Conservation (phyloP, 257 asterid genomes). For the Avicennia marina region DNA sequence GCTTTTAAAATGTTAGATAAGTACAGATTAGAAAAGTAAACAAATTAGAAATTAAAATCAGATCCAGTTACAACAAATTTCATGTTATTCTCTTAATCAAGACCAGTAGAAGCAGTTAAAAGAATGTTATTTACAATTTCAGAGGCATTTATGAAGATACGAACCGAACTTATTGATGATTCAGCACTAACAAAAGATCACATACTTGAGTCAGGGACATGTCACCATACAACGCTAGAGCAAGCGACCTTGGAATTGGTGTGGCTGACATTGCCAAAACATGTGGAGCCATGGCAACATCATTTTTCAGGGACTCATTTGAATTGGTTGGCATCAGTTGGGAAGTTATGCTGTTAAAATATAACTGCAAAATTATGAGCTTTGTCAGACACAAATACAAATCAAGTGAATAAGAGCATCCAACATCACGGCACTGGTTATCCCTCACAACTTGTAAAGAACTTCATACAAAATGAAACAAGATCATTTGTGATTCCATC, state of each 20-base stretch:
- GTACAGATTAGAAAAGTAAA: neutral
- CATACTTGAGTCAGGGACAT: constrained; percentile 94
- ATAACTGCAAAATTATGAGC: constrained; percentile 55
- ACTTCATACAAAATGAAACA: constrained; percentile 4
- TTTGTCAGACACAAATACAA: constrained; percentile 3
- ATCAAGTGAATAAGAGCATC: neutral
- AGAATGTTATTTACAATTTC: constrained; percentile 3
- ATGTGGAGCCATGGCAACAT: constrained; percentile 77
- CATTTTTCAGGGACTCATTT: constrained; percentile 36
- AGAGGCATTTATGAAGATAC: constrained; percentile 1
- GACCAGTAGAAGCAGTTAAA: neutral
- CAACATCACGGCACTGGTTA: constrained; percentile 7
- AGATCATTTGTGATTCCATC: too few species aligned
- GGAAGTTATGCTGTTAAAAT: constrained; percentile 50
- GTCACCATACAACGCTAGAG: constrained; percentile 93
- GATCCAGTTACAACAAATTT: neutral
- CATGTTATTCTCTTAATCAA: neutral
- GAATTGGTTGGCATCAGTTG: constrained; percentile 39
- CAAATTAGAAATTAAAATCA: neutral
- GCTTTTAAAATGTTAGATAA: too few species aligned
- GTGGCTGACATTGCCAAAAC: constrained; percentile 98
- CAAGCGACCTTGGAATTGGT: constrained; percentile 95
- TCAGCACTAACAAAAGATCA: constrained; percentile 15
- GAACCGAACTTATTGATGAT: neutral
- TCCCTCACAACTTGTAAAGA: neutral